phyloP scores from a whole-genome alignment of 139 green algal species.

The Chlamydomonas sp. region DNA sequence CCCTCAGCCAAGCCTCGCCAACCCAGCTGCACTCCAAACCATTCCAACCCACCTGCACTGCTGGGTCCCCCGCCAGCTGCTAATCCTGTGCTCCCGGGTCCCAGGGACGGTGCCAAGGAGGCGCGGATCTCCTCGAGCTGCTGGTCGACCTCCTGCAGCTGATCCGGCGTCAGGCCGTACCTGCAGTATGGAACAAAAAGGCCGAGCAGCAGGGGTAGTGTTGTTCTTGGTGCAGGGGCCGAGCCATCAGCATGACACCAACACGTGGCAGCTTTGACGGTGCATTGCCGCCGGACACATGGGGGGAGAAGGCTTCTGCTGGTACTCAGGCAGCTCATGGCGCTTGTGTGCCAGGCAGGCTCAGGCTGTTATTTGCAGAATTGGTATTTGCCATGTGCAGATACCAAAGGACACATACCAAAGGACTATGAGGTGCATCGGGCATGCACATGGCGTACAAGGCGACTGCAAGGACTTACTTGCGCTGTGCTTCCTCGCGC shows the following conservation, averaged over 20 bases:
- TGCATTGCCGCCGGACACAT: neutral
- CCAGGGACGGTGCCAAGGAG: constrained; percentile 13
- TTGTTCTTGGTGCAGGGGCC: neutral
- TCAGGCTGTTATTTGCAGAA: neutral
- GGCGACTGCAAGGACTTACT: constrained; percentile 44
- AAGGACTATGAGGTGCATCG: neutral
- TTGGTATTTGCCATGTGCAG: neutral
- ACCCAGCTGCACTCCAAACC: too few species aligned
- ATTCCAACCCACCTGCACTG: too few species aligned
- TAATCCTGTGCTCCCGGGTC: too few species aligned
- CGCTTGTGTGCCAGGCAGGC: too few species aligned
- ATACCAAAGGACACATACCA: neutral
- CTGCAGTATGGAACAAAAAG: constrained; percentile 22
- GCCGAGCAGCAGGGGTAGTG: neutral
- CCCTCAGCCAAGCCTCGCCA: too few species aligned
- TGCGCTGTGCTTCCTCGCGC: constrained; percentile 62
- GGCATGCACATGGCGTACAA: neutral
- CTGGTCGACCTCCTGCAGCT: constrained; percentile 64
- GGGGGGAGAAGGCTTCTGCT: neutral
- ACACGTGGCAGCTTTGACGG: neutral
- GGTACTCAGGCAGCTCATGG: neutral
- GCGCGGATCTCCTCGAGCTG: constrained; percentile 57
- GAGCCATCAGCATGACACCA: neutral
- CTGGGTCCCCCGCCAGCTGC: too few species aligned
- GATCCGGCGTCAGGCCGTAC: constrained; percentile 69